Evolutionary conservation across 495 filamentous ascomycete genomes (phyloP).

Genomic region (Rusavskia elegans): DNA sequence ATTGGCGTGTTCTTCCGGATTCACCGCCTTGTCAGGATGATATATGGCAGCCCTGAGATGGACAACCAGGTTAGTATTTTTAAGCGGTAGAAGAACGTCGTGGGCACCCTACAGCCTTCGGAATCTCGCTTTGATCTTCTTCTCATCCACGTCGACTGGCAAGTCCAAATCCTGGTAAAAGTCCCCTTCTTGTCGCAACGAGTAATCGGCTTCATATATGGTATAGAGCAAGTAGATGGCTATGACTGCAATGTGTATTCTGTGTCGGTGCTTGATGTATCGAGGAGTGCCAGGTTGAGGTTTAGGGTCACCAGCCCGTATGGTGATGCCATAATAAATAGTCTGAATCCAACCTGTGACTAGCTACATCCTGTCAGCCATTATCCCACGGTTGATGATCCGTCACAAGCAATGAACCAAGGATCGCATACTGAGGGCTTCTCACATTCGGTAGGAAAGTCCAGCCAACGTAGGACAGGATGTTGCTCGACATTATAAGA

Average conservation of each 20-base stretch:
- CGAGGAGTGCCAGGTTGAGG: conserved; percentile 57
- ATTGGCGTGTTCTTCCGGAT: conserved; percentile 14
- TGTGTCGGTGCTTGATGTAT: conserved; percentile 54
- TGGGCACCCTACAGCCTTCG: conserved; percentile 39
- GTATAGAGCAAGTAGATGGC: conserved; percentile 77
- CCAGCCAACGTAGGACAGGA: conserved; percentile 73
- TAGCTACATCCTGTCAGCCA: conserved; percentile 32
- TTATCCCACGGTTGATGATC: background rate
- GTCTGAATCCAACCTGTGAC: conserved; percentile 63
- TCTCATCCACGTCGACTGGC: conserved; percentile 49
- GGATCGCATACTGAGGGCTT: conserved; percentile 8
- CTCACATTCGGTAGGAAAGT: conserved; percentile 61
- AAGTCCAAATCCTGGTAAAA: conserved; percentile 67
- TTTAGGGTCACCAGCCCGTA: conserved; percentile 76
- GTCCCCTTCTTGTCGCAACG: conserved; percentile 49
- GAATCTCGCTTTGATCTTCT: conserved; percentile 69
- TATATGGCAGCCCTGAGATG: conserved; percentile 44
- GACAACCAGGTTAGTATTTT: background rate
- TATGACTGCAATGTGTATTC: conserved; percentile 71
- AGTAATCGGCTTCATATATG: conserved; percentile 81
- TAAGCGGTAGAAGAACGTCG: background rate
- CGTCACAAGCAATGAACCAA: background rate
- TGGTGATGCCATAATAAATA: conserved; percentile 75
- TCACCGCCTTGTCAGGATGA: conserved; percentile 72
- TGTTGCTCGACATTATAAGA: conserved; percentile 8